Evolutionary conservation across 177 flowering plant species (phyloP).

Genomic region (Tripterygium wilfordii): DNA sequence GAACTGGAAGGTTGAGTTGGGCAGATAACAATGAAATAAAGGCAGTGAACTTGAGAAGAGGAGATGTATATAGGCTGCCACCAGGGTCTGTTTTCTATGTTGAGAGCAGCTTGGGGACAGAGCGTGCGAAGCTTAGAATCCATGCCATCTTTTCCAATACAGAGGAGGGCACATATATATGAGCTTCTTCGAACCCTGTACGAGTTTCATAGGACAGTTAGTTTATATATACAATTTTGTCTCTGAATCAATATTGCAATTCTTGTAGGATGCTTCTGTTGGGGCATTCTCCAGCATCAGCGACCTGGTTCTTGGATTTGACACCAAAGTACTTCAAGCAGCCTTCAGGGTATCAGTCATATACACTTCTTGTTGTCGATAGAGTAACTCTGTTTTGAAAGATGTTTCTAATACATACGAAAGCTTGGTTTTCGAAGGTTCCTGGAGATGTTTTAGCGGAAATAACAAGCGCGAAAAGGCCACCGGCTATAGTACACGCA

Average conservation of each 20-base stretch:
- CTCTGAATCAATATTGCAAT: too few species aligned
- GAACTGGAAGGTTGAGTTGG: conserved; percentile 55
- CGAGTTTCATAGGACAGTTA: too few species aligned
- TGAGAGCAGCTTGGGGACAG: conserved; percentile 43
- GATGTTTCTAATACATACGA: too few species aligned
- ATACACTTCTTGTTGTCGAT: too few species aligned
- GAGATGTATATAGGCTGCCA: conserved; percentile 55
- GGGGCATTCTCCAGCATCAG: conserved; percentile 57
- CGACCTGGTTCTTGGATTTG: conserved; percentile 68
- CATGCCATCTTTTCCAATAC: conserved; percentile 48
- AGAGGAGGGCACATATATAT: conserved; percentile 9
- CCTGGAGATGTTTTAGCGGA: conserved; percentile 51
- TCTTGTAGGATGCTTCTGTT: conserved; percentile 31
- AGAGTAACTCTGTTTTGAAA: too few species aligned
- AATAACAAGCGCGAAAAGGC: conserved; percentile 25
- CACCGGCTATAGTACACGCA: conserved; percentile 51
- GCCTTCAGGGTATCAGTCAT: conserved; percentile 51
- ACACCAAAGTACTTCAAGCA: conserved; percentile 45
- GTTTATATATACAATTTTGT: too few species aligned
- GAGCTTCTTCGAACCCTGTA: neutral
- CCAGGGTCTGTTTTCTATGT: conserved; percentile 61
- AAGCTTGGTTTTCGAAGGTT: conserved; percentile 27
- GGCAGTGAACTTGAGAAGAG: conserved; percentile 25
- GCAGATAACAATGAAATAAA: conserved; percentile 21
- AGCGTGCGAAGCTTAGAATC: conserved; percentile 56